Evolutionary conservation across 2,329 filamentous ascomycete species (phyloP).

Genomic region (Aspergillus sp.): DNA sequence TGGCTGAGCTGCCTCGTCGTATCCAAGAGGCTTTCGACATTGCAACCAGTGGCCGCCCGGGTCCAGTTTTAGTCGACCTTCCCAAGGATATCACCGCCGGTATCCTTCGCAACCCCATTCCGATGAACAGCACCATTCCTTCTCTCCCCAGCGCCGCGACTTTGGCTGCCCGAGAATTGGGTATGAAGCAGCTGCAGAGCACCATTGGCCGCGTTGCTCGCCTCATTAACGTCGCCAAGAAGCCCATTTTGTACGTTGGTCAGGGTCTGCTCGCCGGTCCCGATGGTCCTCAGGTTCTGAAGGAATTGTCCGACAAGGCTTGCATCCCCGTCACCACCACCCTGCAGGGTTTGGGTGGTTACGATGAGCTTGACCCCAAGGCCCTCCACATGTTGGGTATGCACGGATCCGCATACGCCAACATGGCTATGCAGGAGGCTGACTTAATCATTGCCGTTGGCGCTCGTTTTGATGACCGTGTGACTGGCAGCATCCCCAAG

Average conservation of each 20-base stretch:
- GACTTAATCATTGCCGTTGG: constrained; percentile 94
- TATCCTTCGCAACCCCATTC: constrained; percentile 77
- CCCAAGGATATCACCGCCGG: constrained; percentile 94
- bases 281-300: constrained; percentile 73
- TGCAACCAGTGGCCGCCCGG: constrained; percentile 86
- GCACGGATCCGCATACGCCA: constrained; percentile 95
- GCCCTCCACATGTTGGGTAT: constrained; percentile 97
- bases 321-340: constrained; percentile 94
- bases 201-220: constrained; percentile 74
- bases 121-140: constrained; percentile 67
- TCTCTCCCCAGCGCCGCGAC: constrained; percentile 81
- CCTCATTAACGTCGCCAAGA: constrained; percentile 83
- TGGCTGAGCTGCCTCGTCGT: constrained; percentile 83
- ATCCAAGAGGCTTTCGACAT: constrained; percentile 99
- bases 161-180: constrained; percentile 69
- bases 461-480: constrained; percentile 92
- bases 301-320: constrained; percentile 82
- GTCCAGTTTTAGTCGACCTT: constrained; percentile 90
- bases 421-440: constrained; percentile 96
- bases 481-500: constrained; percentile 73
- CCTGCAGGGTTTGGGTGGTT: constrained; percentile 86
- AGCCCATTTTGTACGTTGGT: constrained; percentile 91
- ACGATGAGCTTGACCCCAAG: constrained; percentile 89
- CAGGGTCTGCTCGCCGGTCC: constrained; percentile 79
- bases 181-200: constrained; percentile 64